Evolutionary conservation across 1,284 basidiomycete genomes (phyloP), one percentile per base, ranked within the genome.

Genomic region (Athelia sp.): DNA sequence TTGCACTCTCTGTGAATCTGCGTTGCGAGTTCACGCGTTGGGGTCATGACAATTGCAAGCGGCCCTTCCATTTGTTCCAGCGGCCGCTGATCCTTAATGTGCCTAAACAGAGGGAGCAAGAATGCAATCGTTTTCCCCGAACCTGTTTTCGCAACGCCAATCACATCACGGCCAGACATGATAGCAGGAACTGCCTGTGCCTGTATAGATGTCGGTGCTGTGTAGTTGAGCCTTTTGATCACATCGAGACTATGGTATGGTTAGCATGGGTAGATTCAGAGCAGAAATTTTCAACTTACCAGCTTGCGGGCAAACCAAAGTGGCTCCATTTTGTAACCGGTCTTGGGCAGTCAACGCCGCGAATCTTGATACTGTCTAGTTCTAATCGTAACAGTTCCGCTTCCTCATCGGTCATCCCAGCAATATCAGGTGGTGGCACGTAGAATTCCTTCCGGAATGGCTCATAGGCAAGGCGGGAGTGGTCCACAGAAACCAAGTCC

Each of bases 281-380:
- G 23, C 34, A 45, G 35, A 42, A 22, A 51, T 42, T 40, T 17
- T 40, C 36, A 40, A 72, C 88, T 48, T 60, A 94, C 92, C 91
- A 94, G 57, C 78, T 86, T 3, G 93, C 86, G 29, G 96, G 96
- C 46, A 99, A 73, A 50, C 97, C 97, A 62, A 93, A 98, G 62
- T 98, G 93, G 65, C 93, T 96, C 97, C 97, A 99, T 67, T 98
- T 98, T 44, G 88, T 93, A 40, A 99, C 92, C 1, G 97, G 97
- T 52, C 87, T 81, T 17, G 97, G 97, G 57, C 93, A 98, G 51
- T 99, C 95, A 21, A 93, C 74, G 22, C 97, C 97, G 54, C 97
- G 86, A 55, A 99, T 96, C 66, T 98, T 98, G 72, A 99, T 99
- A 51, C 94, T 87, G 63, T 98, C 97, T 52, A 99, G 75, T 62